Evolutionary conservation across 345 rosid genomes (phyloP), one percentile per base, ranked within the genome.

Genomic region (Euphorbia pulcherrima): DNA sequence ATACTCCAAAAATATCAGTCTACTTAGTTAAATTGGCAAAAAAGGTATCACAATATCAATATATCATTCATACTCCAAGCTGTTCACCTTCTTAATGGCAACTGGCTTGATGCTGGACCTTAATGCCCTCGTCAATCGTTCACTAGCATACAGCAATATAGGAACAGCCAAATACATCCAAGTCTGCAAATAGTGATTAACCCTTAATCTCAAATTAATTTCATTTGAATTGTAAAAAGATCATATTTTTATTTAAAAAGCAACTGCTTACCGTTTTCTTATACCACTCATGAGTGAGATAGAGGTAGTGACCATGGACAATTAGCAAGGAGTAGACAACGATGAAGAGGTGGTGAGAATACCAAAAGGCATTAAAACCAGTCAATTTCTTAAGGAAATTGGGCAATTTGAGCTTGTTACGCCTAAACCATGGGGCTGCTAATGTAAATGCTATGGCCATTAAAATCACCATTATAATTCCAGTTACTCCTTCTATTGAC

Each of bases 361-460:
- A 90, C 97, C 97, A 88, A 60, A 90, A 90, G 68, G 94, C 93
- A 71, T 90, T 90, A 77, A 86, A 90, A 52, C 97, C 90, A 3
- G 97, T 86, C 50, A 90, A 85, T 62, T 84, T 87, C 83, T 80
- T 82, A 58, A 90, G 75, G 39, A 84, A 81, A 12, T 78, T 79
- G 5, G 93, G 93, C 69, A 90, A 74, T 20, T 80, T 83, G 33
- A 82, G 80, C 71, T 62, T 81, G 61, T 80, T 82, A 37, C 90
- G 78, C 71, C 97, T 76, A 62, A 90, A 90, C 85, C 93, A 85
- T 52, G 97, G 86, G 1, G 87, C 59, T 18, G 97, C 97, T 30
- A 90, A 48, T 1, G 97, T 90, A 72, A 86, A 88, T 21, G 97
- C 87, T 69, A 88, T 84, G 0, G 93, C 86, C 97, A 90, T 90